Conservation (phyloP, 108 stramenopile species). For the Craspedostauros australis region DNA sequence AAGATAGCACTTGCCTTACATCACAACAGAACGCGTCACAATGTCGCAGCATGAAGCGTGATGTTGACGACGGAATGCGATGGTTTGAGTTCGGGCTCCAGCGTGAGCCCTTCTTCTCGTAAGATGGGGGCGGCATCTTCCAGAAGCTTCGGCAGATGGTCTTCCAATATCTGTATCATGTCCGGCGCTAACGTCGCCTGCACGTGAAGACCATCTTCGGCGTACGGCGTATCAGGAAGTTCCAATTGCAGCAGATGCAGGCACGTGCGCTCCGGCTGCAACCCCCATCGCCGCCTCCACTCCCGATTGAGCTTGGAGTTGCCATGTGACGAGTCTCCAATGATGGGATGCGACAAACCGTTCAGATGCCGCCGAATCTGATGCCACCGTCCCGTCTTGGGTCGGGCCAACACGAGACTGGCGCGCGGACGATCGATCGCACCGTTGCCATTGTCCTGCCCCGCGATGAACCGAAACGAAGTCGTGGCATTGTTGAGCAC, state of each 20-base stretch:
- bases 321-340: constrained; percentile 80
- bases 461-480: constrained; percentile 63
- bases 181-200: constrained; percentile 51
- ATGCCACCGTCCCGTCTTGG: constrained; percentile 77
- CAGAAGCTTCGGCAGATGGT: constrained; percentile 61
- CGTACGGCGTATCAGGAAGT: constrained; percentile 32
- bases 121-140: constrained; percentile 39
- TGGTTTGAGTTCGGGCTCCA: no score
- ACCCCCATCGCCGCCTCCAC: constrained; percentile 52
- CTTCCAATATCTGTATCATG: constrained; percentile 54
- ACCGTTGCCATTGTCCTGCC: constrained; percentile 38
- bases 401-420: constrained; percentile 68
- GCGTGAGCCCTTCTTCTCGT: constrained; percentile 63
- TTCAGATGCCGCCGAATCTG: constrained; percentile 83
- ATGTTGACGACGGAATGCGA: no score
- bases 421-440: constrained; percentile 45
- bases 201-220: constrained; percentile 60
- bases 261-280: constrained; percentile 62
- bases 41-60: no score
- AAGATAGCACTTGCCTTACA: no score
- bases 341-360: constrained; percentile 77
- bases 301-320: constrained; percentile 51
- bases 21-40: no score
- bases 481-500: constrained; percentile 63
- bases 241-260: constrained; percentile 63